phyloP scores from a whole-genome alignment of 306 rosid species.

The Notholithocarpus densiflorus region DNA sequence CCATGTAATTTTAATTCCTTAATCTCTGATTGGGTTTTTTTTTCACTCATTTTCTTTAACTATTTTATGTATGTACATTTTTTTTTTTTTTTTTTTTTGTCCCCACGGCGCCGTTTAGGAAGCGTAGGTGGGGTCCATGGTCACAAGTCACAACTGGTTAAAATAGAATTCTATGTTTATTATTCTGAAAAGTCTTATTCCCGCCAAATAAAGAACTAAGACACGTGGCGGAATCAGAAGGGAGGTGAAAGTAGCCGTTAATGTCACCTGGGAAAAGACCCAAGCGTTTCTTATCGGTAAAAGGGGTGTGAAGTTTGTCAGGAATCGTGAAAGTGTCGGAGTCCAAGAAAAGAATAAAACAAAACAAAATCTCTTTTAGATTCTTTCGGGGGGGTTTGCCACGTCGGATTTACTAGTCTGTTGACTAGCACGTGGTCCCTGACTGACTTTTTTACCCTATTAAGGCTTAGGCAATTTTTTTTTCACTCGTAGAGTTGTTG shows the following conservation, averaged over 20 bases:
- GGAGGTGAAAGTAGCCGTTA: conserved; percentile 64
- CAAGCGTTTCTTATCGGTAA: conserved; percentile 24
- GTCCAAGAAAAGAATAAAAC: neutral
- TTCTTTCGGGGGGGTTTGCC: conserved; percentile 4
- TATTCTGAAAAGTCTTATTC: neutral
- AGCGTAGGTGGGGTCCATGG: neutral
- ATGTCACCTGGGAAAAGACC: conserved; percentile 28
- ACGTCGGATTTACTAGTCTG: conserved; percentile 6
- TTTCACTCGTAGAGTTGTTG: neutral
- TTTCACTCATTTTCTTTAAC: no score
- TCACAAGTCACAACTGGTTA: conserved; percentile 15
- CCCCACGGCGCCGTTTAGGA: conserved; percentile 36
- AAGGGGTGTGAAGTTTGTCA: neutral
- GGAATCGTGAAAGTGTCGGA: conserved; percentile 25
- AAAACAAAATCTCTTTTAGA: neutral
- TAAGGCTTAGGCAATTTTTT: no score
- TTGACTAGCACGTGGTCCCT: conserved; percentile 31
- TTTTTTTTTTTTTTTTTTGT: neutral
- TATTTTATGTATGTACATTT: no score
- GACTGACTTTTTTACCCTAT: neutral
- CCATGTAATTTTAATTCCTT: neutral
- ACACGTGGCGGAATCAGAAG: conserved; percentile 54
- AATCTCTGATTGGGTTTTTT: neutral
- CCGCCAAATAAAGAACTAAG: conserved; percentile 43
- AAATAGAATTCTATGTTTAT: conserved; percentile 10